Conservation (phyloP, 768 basidiomycete genomes). For the Hericium alpestre region DNA sequence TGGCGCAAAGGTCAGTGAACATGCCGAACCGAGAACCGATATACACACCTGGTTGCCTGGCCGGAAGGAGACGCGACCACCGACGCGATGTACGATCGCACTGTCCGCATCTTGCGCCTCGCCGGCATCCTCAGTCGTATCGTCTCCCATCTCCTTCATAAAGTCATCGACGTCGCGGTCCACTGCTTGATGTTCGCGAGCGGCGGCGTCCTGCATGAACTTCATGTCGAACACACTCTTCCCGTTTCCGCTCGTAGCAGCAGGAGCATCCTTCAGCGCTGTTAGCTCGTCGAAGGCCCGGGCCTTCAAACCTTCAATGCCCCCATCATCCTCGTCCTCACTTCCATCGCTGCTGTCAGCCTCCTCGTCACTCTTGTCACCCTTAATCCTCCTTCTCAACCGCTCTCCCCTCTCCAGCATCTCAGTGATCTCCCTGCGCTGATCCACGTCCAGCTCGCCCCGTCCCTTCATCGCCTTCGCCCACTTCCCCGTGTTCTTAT, state of each 20-base stretch:
- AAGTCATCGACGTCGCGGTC: conserved; percentile 65
- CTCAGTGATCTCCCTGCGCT: conserved; percentile 63
- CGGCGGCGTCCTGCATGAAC: conserved; percentile 93
- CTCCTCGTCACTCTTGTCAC: conserved; percentile 46
- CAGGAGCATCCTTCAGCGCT: conserved; percentile 20
- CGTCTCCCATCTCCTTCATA: conserved; percentile 49
- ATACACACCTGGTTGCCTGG: conserved; percentile 29
- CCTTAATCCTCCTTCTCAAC: conserved; percentile 65
- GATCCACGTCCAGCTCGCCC: conserved; percentile 56
- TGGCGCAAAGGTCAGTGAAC: conserved; percentile 1
- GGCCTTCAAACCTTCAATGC: conserved; percentile 44
- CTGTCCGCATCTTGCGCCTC: conserved; percentile 23
- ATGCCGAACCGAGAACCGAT: background rate
- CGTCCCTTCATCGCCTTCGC: conserved; percentile 62
- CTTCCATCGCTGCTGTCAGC: conserved; percentile 32
- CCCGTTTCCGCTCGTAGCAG: conserved; percentile 22
- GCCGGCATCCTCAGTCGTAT: conserved; percentile 22
- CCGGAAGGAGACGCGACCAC: conserved; percentile 55
- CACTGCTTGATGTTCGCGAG: conserved; percentile 46
- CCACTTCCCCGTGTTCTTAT: conserved; percentile 86
- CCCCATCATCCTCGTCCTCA: conserved; percentile 31
- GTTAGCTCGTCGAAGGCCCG: conserved; percentile 65
- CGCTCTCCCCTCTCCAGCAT: conserved; percentile 80
- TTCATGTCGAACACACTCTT: conserved; percentile 91
- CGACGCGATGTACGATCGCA: conserved; percentile 43